phyloP scores from a whole-genome alignment of 345 rosid genomes.

The Corymbia maculata region DNA sequence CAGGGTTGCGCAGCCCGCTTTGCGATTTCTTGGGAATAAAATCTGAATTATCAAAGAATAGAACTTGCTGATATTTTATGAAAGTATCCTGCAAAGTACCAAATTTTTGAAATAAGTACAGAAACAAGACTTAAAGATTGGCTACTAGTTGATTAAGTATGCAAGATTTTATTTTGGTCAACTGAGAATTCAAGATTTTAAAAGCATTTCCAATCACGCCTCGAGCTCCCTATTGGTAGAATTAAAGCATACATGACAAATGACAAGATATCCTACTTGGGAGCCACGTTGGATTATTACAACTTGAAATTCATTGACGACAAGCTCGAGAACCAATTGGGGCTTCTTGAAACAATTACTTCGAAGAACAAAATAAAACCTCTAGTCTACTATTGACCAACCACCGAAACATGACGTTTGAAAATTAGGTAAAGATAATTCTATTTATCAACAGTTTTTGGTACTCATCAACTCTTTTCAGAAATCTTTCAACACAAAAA shows the following conservation, averaged over 20 bases:
- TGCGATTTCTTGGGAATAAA: neutral
- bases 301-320: neutral
- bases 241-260: neutral
- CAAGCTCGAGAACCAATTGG: neutral
- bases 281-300: neutral
- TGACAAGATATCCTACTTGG: neutral
- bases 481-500: too few species aligned
- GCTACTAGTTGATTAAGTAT: neutral
- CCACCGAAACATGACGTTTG: neutral
- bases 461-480: neutral
- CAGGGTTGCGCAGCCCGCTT: neutral
- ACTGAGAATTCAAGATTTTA: neutral
- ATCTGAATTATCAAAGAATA: neutral
- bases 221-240: neutral
- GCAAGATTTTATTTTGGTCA: neutral
- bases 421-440: neutral
- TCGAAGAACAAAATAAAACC: too few species aligned
- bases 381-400: neutral
- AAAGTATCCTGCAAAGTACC: neutral
- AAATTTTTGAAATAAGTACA: neutral
- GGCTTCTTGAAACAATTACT: neutral
- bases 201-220: neutral
- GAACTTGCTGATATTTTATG: neutral
- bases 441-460: neutral
- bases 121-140: neutral